A percentile compares a stretch with the other conserved stretches of the same genome.
Conservation (phyloP, 31 red algal species). For the Asparagopsis taxiformis region DNA sequence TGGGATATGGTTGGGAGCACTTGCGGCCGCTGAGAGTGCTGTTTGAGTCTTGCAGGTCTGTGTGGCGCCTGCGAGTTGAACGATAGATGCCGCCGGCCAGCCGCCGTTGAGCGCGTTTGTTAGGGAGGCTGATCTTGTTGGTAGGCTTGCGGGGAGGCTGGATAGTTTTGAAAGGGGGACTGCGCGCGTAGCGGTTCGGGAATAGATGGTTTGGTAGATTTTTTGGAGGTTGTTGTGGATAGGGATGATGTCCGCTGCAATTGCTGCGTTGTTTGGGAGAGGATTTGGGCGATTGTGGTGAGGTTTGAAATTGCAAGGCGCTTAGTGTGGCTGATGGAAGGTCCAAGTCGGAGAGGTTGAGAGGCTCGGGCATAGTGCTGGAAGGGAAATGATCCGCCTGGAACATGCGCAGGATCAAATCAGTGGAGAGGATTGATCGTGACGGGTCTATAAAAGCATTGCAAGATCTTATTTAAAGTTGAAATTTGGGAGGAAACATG, state of each 20-base stretch:
- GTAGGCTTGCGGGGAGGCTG: not conserved
- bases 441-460: not conserved
- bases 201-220: not conserved
- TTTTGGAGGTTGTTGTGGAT: not conserved
- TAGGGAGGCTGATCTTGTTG: not conserved
- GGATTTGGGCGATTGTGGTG: conserved; percentile 4
- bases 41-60: conserved; percentile 38
- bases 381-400: not conserved
- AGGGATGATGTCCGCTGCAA: not conserved
- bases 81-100: not conserved
- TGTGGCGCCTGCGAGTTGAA: conserved; percentile 31
- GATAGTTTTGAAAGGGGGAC: not conserved
- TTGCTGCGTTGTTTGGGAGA: not conserved
- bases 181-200: not conserved
- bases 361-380: not conserved
- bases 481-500: not conserved
- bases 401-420: not conserved
- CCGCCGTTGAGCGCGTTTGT: conserved; percentile 5
- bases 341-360: not conserved
- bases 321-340: not conserved
- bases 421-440: not conserved
- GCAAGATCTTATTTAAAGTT: not conserved
- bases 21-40: conserved; percentile 14
- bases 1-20: conserved; percentile 11
- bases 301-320: not conserved